These are phyloP conservation scores for Vitis labrusca DNA, from an alignment of 164 flowering plant species.

Conservation along the genomic window DNA sequence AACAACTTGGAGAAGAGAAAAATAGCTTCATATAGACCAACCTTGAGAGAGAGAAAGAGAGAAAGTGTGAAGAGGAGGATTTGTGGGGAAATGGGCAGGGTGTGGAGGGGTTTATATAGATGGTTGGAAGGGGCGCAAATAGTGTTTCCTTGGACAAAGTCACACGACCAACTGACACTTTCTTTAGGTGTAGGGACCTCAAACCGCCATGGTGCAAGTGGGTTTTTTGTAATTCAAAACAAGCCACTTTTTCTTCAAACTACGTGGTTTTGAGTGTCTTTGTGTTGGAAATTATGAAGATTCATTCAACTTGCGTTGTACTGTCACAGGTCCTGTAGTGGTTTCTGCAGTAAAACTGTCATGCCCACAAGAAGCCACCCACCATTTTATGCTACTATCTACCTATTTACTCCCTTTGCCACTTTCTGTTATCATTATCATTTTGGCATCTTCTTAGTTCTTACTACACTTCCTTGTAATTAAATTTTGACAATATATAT, in stretches of 20 bases:
- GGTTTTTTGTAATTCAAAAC: background rate
- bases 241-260: background rate
- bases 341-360: background rate
- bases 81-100: slow-evolving; percentile 1
- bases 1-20: too few species aligned
- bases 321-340: background rate
- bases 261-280: slow-evolving; percentile 12
- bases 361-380: background rate
- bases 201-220: slow-evolving; percentile 19
- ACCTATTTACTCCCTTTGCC: background rate
- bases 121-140: background rate
- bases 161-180: slow-evolving; percentile 7
- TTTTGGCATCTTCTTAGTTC: background rate
- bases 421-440: background rate
- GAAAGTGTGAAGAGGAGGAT: background rate
- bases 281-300: slow-evolving; percentile 2
- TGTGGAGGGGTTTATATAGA: slow-evolving; percentile 10
- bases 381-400: background rate
- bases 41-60: background rate
- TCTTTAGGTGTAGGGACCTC: slow-evolving; percentile 12
- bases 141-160: background rate
- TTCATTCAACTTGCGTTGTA: background rate
- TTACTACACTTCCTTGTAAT: too few species aligned
- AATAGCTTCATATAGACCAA: too few species aligned
- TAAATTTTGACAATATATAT: too few species aligned